Evolutionary conservation across 495 filamentous ascomycete genomes (phyloP), one percentile per base, ranked within the genome.

Genomic region (Cudoniella acicularis): DNA sequence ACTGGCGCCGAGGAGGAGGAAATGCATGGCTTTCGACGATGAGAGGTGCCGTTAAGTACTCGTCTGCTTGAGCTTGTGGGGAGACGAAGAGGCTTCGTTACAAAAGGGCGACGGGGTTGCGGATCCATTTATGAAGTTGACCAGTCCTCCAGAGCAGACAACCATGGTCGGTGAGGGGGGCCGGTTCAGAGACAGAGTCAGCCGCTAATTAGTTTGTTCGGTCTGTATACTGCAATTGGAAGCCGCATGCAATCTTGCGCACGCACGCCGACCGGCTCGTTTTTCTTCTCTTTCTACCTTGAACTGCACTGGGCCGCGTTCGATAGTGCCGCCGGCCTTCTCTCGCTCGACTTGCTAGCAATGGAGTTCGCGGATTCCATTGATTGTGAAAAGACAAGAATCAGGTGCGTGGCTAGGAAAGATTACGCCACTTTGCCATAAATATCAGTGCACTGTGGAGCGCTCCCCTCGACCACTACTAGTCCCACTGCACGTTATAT

Each of bases 1-100:
- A 67, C 63, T 73, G 36, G 68, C 72, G 48, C 75, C 75, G 53
- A 78, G 72, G 47, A 76, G 65, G 53, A 78, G 68, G 55, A 73
- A 66, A 53, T 68, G 70, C 75, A 78, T 76, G 25, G 30, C 23
- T 54, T 61, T 53, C 43, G 62, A 57, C 21, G 43, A 57, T 64
- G 54, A 61, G 59, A 59, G 45, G 63, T 60, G 54, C 43, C 40
- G 27, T 61, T 56, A 57, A 64, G 54, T 57, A 57, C 48, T 64
- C 52, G 54, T 56, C 57, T 61, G 52, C 41, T 57, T 61, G 49
- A 50, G 49, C 25, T 57, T 60, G 52, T 54, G 57, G 58, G 46
- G 23, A 61, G 48, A 58, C 45, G 41, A 54, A 61, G 54, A 57
- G 48, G 57, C 53, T 57, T 61, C 26, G 20, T 57, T 41, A 59